phyloP scores from a whole-genome alignment of 1,284 basidiomycete genomes.

The Schizophyllum commune region DNA sequence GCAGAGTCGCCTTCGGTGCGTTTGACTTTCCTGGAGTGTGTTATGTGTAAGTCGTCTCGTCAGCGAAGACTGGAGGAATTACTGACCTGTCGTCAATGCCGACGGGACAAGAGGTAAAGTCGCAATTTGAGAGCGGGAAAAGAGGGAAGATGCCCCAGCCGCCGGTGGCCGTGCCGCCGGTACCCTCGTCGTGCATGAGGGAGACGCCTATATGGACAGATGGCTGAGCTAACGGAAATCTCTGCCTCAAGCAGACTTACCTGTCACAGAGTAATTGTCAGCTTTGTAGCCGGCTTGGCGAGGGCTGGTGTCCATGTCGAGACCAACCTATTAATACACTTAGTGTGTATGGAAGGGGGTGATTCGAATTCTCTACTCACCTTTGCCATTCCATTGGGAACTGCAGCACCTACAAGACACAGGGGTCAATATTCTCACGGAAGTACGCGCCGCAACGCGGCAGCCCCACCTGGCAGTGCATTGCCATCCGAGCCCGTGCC shows the following conservation, averaged over 20 bases:
- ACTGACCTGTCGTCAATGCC: constrained; percentile 28
- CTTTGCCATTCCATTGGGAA: constrained; percentile 48
- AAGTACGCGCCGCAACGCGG: neutral
- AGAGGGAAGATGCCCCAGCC: constrained; percentile 43
- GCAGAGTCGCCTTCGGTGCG: constrained; percentile 20
- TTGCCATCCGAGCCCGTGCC: constrained; percentile 40
- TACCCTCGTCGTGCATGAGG: constrained; percentile 46
- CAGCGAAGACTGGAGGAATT: constrained; percentile 21
- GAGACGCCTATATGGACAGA: constrained; percentile 39
- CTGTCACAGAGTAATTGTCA: constrained; percentile 35
- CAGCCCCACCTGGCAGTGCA: constrained; percentile 34
- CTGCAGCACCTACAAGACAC: constrained; percentile 25
- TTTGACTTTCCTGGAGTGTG: neutral
- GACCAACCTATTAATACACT: constrained; percentile 30
- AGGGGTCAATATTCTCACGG: neutral
- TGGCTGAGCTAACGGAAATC: constrained; percentile 8
- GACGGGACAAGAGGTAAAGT: constrained; percentile 33
- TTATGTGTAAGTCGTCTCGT: constrained; percentile 32
- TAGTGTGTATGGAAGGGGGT: neutral
- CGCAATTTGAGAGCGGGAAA: constrained; percentile 35
- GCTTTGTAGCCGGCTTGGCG: constrained; percentile 38
- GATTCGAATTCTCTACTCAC: constrained; percentile 16
- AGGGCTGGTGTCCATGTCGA: constrained; percentile 38
- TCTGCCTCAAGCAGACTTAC: too few relatives aligned
- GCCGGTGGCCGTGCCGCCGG: constrained; percentile 40